Percentiles rank a stretch among this genome's conserved stretches.
phyloP scores from a whole-genome alignment of 2,329 filamentous ascomycete genomes.

The Trichoderma pleuroti region DNA sequence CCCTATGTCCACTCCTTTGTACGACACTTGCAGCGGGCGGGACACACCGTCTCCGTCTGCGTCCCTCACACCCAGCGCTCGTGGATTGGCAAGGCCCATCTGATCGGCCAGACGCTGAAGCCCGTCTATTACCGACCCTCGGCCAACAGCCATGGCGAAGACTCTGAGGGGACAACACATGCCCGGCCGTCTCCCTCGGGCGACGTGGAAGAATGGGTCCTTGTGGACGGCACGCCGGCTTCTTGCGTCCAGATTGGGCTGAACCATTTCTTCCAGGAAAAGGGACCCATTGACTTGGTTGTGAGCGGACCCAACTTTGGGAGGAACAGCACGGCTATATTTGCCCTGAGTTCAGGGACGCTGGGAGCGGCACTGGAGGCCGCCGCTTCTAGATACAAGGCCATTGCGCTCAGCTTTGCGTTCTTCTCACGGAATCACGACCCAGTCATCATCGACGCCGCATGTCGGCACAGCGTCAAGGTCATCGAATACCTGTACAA shows the following conservation, averaged over 20 bases:
- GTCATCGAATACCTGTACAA: constrained; percentile 75
- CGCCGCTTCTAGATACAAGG: constrained; percentile 63
- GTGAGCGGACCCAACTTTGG: constrained; percentile 81
- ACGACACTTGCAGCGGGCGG: constrained; percentile 64
- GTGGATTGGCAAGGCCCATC: constrained; percentile 98
- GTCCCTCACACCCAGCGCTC: constrained; percentile 88
- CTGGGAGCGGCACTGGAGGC: constrained; percentile 75
- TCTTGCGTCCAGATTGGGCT: constrained; percentile 79
- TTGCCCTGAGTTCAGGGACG: constrained; percentile 73
- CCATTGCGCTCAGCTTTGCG: constrained; percentile 84
- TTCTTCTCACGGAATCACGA: constrained; percentile 87
- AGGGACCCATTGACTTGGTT: constrained; percentile 70
- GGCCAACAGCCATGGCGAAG: constrained; percentile 38
- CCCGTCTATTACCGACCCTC: constrained; percentile 75
- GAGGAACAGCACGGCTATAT: constrained; percentile 75
- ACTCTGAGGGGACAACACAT: constrained; percentile 62
- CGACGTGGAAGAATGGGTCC: constrained; percentile 70
- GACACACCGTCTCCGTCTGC: constrained; percentile 86
- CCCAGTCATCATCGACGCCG: constrained; percentile 72
- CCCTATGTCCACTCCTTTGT: constrained; percentile 77
- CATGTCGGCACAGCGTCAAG: constrained; percentile 68
- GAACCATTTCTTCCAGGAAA: constrained; percentile 72
- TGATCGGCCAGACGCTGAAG: constrained; percentile 83
- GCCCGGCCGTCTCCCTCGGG: constrained; percentile 51
- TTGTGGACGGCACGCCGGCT: constrained; percentile 77